These are phyloP conservation scores for Ramalina intermedia DNA, from an alignment of 495 filamentous ascomycete genomes.

Conservation along the genomic window DNA sequence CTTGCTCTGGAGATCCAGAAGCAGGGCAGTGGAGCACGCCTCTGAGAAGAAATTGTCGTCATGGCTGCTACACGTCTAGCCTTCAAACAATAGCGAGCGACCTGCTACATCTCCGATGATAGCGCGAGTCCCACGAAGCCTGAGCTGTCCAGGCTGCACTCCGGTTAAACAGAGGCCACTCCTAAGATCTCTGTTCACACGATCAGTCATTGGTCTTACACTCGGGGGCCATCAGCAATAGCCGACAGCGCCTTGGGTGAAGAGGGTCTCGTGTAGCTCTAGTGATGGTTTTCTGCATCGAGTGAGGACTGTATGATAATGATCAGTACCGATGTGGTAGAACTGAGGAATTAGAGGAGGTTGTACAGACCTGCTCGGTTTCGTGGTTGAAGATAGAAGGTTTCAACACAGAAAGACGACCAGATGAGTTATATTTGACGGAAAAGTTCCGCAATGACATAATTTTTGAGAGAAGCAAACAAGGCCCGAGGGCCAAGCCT, in stretches of 20 bases:
- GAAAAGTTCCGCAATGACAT: too few species aligned
- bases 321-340: too few species aligned
- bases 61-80: slow-evolving; percentile 12
- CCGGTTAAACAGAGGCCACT: slow-evolving; percentile 3
- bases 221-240: slow-evolving; percentile 5
- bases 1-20: neutral
- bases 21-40: slow-evolving; percentile 1
- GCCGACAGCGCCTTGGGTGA: slow-evolving; percentile 1
- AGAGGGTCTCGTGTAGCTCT: slow-evolving; percentile 16
- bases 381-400: neutral
- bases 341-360: too few species aligned
- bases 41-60: slow-evolving; percentile 17
- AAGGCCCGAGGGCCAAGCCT: too few species aligned
- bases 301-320: slow-evolving; percentile 1
- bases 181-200: slow-evolving; percentile 24
- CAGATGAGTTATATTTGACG: too few species aligned
- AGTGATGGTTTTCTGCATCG: slow-evolving; percentile 14
- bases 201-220: slow-evolving; percentile 15
- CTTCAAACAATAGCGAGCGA: neutral
- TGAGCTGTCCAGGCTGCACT: slow-evolving; percentile 5
- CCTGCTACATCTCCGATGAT: neutral
- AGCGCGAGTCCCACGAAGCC: neutral
- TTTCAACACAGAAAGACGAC: too few species aligned
- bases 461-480: too few species aligned
- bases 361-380: slow-evolving; percentile 2